These are phyloP conservation scores for Saturnispora gosingensis DNA, from an alignment of 805 yeast species.

Conservation along the genomic window DNA sequence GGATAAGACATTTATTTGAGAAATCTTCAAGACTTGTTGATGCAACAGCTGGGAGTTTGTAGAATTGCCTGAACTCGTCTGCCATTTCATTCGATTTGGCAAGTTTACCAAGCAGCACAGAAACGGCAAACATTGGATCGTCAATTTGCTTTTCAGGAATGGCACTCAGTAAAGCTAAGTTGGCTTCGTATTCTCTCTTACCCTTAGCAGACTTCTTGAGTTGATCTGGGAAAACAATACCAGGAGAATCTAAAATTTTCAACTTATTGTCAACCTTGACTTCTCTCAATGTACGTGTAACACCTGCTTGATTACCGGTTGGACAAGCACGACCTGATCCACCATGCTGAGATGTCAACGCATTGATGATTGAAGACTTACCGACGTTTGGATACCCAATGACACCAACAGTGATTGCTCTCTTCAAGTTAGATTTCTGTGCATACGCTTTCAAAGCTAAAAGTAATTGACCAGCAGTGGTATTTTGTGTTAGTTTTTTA, in stretches of 20 bases:
- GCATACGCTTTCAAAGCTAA: conserved; percentile 83
- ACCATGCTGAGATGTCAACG: conserved; percentile 74
- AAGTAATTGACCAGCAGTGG: conserved; percentile 65
- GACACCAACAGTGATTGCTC: conserved; percentile 89
- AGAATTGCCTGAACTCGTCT: conserved; percentile 60
- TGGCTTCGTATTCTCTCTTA: conserved; percentile 71
- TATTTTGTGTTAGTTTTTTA: conserved; percentile 59
- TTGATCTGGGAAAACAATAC: conserved; percentile 79
- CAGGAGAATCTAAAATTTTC: conserved; percentile 90
- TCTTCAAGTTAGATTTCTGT: conserved; percentile 69
- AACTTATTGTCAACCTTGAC: conserved; percentile 86
- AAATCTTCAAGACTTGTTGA: conserved; percentile 64
- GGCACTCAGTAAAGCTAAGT: conserved; percentile 79
- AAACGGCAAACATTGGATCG: conserved; percentile 80
- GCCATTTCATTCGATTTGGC: conserved; percentile 70
- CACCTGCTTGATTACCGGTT: conserved; percentile 96
- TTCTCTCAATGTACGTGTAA: conserved; percentile 84
- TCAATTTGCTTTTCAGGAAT: conserved; percentile 75
- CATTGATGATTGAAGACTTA: conserved; percentile 87
- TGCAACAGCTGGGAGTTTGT: conserved; percentile 74
- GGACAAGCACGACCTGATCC: conserved; percentile 76
- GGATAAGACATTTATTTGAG: conserved; percentile 79
- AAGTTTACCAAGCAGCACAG: conserved; percentile 65
- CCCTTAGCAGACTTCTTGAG: conserved; percentile 35
- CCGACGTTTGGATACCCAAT: conserved; percentile 98